phyloP scores from a whole-genome alignment of 257 asterid species.

The Henckelia pumila region DNA sequence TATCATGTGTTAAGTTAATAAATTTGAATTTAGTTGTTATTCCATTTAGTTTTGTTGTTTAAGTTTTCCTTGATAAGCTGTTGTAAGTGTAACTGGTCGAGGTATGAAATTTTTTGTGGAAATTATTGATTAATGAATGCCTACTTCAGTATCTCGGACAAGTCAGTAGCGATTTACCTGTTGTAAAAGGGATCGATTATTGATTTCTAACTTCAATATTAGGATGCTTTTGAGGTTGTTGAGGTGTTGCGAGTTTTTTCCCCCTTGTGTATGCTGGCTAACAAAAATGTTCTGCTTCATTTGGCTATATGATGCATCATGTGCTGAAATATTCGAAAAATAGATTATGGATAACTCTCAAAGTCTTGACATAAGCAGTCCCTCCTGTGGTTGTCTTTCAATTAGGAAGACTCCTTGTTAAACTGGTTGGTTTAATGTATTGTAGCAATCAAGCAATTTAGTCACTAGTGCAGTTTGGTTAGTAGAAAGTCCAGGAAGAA shows the following conservation, averaged over 20 bases:
- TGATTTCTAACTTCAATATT: neutral
- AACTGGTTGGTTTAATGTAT: too few species aligned
- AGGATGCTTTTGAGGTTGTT: neutral
- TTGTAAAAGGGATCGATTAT: neutral
- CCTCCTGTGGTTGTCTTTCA: neutral
- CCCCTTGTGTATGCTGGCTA: neutral
- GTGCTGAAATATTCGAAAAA: neutral
- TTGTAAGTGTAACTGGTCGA: constrained; percentile 1
- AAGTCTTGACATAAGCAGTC: neutral
- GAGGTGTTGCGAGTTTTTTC: neutral
- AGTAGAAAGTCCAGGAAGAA: neutral
- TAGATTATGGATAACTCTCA: neutral
- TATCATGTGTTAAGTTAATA: constrained; percentile 6
- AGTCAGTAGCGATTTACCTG: neutral
- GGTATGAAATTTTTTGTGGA: neutral
- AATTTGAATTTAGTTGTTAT: neutral
- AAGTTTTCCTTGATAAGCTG: constrained; percentile 8
- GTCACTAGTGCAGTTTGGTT: neutral
- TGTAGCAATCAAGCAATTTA: neutral
- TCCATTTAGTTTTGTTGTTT: neutral
- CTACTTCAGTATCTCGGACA: neutral
- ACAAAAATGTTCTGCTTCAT: neutral
- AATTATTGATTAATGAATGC: constrained; percentile 11
- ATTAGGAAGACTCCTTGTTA: neutral
- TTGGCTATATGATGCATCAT: neutral